These are phyloP conservation scores for Leptographium galeiforme DNA, from an alignment of 2,329 filamentous ascomycete genomes.

Conservation along the genomic window DNA sequence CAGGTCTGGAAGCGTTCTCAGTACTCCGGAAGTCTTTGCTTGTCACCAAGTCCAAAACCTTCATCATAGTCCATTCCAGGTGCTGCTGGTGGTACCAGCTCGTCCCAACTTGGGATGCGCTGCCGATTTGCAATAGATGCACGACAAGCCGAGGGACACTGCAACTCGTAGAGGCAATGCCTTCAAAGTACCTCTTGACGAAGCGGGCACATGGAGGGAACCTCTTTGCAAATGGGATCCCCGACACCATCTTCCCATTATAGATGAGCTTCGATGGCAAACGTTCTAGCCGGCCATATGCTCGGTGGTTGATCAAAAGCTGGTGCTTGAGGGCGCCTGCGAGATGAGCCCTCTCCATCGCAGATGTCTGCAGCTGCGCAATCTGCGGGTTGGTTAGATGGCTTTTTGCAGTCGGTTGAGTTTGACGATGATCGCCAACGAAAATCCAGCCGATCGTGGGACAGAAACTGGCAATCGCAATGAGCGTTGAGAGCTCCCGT, in stretches of 20 bases:
- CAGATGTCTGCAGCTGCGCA: conserved; percentile 13
- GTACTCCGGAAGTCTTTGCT: conserved; percentile 20
- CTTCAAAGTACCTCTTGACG: conserved; percentile 11
- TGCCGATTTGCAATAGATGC: conserved; percentile 8
- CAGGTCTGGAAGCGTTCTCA: conserved; percentile 13
- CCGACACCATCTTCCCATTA: conserved; percentile 22
- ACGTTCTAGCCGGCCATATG: conserved; percentile 19
- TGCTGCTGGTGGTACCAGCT: conserved; percentile 29
- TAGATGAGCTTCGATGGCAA: conserved; percentile 30
- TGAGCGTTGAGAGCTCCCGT: conserved; percentile 30
- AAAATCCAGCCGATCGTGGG: conserved; percentile 29
- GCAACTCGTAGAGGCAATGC: conserved; percentile 7
- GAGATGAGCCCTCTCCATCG: conserved; percentile 15
- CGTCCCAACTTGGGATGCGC: conserved; percentile 13
- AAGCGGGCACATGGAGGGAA: conserved; percentile 9
- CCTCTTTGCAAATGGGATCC: conserved; percentile 8
- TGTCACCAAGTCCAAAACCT: conserved; percentile 18
- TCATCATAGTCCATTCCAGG: conserved; percentile 22
- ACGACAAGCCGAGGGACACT: conserved; percentile 25
- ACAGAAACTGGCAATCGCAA: conserved; percentile 28
- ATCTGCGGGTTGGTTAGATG: conserved; percentile 8
- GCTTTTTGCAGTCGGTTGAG: conserved; percentile 24
- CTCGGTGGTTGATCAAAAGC: conserved; percentile 18
- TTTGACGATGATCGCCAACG: conserved; percentile 31
- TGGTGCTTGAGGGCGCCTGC: conserved; percentile 12